phyloP scores from a whole-genome alignment of 2,329 filamentous ascomycete genomes.

The Nannizzia gypsea region DNA sequence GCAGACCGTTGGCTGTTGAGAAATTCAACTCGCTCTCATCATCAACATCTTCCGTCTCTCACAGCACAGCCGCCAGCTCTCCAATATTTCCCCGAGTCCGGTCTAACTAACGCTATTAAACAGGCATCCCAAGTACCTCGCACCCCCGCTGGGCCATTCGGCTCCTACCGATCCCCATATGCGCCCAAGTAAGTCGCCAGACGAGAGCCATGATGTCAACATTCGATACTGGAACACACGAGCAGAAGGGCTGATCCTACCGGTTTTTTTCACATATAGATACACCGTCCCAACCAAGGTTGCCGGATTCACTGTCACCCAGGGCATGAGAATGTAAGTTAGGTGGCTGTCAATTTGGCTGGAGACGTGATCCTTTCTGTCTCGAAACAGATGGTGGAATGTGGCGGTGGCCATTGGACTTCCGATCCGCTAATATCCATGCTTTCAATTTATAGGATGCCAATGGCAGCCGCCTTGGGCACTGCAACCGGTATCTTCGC shows the following conservation, averaged over 20 bases:
- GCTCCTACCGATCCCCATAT: slow-evolving; percentile 44
- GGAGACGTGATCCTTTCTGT: not conserved
- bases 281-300: slow-evolving; percentile 40
- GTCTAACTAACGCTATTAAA: not conserved
- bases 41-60: not conserved
- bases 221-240: not conserved
- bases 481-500: slow-evolving; percentile 47
- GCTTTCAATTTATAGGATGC: slow-evolving; percentile 24
- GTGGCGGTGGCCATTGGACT: not conserved
- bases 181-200: slow-evolving; percentile 42
- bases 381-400: not conserved
- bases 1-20: not conserved
- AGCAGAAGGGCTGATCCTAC: not conserved
- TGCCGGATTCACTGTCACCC: slow-evolving; percentile 38
- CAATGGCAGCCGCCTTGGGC: slow-evolving; percentile 45
- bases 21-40: not conserved
- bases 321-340: slow-evolving; percentile 36
- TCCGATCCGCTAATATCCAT: not conserved
- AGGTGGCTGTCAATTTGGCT: not conserved
- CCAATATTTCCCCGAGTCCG: not conserved
- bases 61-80: not conserved
- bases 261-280: slow-evolving; percentile 23
- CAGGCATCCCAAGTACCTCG: not conserved
- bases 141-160: not conserved
- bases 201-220: not conserved